Base-by-base conservation (phyloP, 495 filamentous ascomycete species). In the Lophiotrema nucula region DNA sequence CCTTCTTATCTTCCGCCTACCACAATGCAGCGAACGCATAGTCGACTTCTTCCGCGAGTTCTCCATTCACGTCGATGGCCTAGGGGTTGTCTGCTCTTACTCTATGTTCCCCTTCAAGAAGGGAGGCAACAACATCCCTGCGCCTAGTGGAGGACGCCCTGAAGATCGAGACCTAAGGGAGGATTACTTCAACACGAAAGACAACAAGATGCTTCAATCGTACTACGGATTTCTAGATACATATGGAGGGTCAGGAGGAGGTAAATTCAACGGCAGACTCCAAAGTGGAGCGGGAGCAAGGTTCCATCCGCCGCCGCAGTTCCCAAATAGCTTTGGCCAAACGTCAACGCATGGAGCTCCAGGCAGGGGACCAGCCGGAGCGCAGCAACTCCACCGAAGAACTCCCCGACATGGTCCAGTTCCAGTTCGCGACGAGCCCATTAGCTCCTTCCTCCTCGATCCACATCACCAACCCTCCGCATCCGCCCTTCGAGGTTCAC, bases 1-100 rank as follows among this genome's bases (percentile, higher is more conserved):
- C 53, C 83, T 97, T 19, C 81, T 97, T 25, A 89, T 91, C 78
- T 85, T 86, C 69, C 91, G 87, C 53, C 79, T 97, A 43, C 90
- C 91, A 4, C 89, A 87, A 67, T 92, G 87, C 73, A 90, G 87
- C 70, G 95, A 97, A 66, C 88, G 89, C 49, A 83, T 97, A 56
- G 88, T 98, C 47, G 93, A 98, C 67, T 98, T 98, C 73, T 97
- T 98, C 74, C 83, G 93, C 15, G 93, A 98, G 68, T 97, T 96
- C 66, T 96, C 93, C 1, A 83, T 98, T 18, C 92, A 97, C 65
- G 90, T 98, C 11, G 95, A 98, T 73, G 93, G 93, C 0, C 79
- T 98, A 53, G 93, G 93, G 31, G 90, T 95, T 67, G 88, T 97
- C 18, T 98, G 93, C 70, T 95, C 89, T 13, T 97, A 96, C 73